A percentile compares a stretch with the other conserved stretches of the same genome.
These are phyloP conservation scores for Carpinus viminea DNA, from an alignment of 306 rosid species.

Conservation along the genomic window DNA sequence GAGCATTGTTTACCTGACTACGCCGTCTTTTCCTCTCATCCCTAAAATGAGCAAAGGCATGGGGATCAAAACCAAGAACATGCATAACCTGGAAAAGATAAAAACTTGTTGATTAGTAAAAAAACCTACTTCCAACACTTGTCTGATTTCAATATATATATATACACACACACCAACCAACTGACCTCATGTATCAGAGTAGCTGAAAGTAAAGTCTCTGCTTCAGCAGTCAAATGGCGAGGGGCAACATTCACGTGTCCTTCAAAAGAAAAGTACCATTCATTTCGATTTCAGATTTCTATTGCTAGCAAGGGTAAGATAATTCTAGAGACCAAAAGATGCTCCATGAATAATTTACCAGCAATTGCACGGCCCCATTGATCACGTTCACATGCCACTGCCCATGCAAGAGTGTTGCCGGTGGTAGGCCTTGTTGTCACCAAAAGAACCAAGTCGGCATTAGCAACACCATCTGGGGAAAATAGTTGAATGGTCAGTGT, in stretches of 20 bases:
- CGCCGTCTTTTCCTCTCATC: constrained; percentile 96
- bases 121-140: constrained; percentile 20
- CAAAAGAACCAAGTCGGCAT: constrained; percentile 92
- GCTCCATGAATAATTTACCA: constrained; percentile 49
- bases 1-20: constrained; percentile 53
- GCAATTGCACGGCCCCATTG: constrained; percentile 99
- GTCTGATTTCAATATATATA: constrained; percentile 1
- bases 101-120: constrained; percentile 26
- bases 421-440: constrained; percentile 98
- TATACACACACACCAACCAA: constrained; percentile 17
- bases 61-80: constrained; percentile 98
- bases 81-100: constrained; percentile 81
- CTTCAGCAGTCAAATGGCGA: constrained; percentile 97
- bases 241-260: constrained; percentile 99
- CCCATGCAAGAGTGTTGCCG: constrained; percentile 99
- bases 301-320: constrained; percentile 26
- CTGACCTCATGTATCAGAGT: constrained; percentile 93
- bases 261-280: constrained; percentile 27
- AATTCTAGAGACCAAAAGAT: constrained; percentile 8
- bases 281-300: constrained; percentile 23
- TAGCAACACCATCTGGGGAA: constrained; percentile 74
- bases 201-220: constrained; percentile 93
- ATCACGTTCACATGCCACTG: constrained; percentile 99
- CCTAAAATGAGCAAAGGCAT: constrained; percentile 96
- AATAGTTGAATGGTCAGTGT: constrained; percentile 14